phyloP scores from a whole-genome alignment of 495 filamentous ascomycete species.

The Neurospora sp. region DNA sequence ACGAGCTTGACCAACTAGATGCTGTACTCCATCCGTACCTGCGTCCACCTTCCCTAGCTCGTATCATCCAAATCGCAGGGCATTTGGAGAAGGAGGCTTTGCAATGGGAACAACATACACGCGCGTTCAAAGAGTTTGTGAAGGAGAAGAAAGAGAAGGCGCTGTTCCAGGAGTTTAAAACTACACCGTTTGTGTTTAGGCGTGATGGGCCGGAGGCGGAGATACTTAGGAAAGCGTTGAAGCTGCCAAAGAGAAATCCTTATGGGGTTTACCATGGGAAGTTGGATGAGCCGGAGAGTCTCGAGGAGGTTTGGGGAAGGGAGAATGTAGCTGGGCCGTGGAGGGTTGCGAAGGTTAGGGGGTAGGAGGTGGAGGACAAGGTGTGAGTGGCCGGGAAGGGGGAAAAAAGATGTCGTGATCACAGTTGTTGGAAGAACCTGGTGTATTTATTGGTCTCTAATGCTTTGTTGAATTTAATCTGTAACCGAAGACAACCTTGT shows the following conservation, averaged over 20 bases:
- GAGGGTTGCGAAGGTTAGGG: neutral
- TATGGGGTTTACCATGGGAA: neutral
- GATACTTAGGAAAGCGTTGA: neutral
- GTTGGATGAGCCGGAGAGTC: neutral
- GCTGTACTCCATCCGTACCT: neutral
- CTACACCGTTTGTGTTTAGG: neutral
- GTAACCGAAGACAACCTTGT: too few species aligned
- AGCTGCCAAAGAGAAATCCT: neutral
- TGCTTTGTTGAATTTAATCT: too few species aligned
- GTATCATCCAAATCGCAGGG: neutral
- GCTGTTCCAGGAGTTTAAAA: neutral
- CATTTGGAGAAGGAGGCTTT: neutral
- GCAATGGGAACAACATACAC: neutral
- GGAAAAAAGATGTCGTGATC: neutral
- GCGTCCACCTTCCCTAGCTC: neutral
- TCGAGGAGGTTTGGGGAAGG: neutral
- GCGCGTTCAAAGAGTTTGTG: neutral
- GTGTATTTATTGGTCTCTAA: neutral
- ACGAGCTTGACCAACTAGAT: neutral
- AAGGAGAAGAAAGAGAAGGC: neutral
- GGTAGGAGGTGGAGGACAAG: neutral
- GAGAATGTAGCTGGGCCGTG: neutral
- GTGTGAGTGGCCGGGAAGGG: neutral
- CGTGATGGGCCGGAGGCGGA: neutral
- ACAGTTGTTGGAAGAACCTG: neutral